Evolutionary conservation across 2,329 filamentous ascomycete genomes (phyloP), one percentile per base, ranked within the genome.

Genomic region (Plenodomus tracheiphilus): DNA sequence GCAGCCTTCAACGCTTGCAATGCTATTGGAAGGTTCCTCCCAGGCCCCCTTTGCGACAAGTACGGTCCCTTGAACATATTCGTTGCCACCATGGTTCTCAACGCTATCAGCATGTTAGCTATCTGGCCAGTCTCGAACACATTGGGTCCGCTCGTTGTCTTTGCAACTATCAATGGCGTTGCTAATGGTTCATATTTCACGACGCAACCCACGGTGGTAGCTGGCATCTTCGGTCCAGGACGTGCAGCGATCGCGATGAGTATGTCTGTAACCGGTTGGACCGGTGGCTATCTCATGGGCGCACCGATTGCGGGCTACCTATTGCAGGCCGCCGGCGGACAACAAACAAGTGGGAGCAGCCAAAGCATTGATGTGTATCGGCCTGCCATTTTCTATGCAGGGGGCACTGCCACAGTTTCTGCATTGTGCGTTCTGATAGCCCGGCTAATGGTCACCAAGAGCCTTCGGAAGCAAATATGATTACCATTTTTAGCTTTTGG

Each of bases 11-110:
- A 66, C 30, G 57, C 61, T 25, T 66, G 62, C 17, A 68, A 61
- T 38, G 65, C 66, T n/a, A 44, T 68, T 1, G 64, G 65, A 1
- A 48, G 66, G 1, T 64, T 70, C 16, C 21, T 62, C 1, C 60
- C 59, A 11, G 65, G 66, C 2, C 58, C 60, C 1, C 30, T 65
- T 4, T 66, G 66, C 49, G 66, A 71, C 43, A 57, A 57, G 20
- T 50, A 70, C 17, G 68, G 69, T 0, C 61, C 65, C 15, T 53
- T 68, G n/a, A 70, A 70, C 37, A 70, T 57, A 42, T 61, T 69
- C 22, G 54, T 66, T 10, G 49, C 66, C 30, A 58, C 61, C 2
- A 66, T 64, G 58, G 21, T 56, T 0, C 22, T 68, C 22, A 65
- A 70, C 30, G 61, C 62, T 0, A 41, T 53, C 2, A 64, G 57